Conservation (phyloP, 805 yeast species). For the Teunomyces panamensis region DNA sequence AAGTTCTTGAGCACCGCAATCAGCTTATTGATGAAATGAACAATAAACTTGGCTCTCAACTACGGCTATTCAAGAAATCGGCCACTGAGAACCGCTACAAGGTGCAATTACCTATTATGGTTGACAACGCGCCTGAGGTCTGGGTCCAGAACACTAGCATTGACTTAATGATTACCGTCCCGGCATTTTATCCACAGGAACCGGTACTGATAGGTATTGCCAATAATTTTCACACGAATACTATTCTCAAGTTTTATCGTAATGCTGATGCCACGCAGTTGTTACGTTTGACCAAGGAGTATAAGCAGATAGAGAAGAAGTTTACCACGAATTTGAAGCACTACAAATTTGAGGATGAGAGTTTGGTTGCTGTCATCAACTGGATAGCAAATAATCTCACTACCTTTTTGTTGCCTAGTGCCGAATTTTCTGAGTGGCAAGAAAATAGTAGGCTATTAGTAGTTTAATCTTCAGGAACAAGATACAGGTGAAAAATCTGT, state of each 20-base stretch:
- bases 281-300: slow-evolving; percentile 17
- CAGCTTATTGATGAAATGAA: slow-evolving; percentile 23
- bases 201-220: slow-evolving; percentile 22
- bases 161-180: slow-evolving; percentile 33
- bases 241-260: slow-evolving; percentile 22
- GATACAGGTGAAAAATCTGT: neutral
- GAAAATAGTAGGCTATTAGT: neutral
- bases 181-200: slow-evolving; percentile 30
- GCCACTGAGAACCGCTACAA: slow-evolving; percentile 27
- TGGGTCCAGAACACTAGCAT: slow-evolving; percentile 26
- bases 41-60: slow-evolving; percentile 21
- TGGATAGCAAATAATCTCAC: slow-evolving; percentile 29
- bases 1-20: slow-evolving; percentile 12
- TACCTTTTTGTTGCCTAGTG: slow-evolving; percentile 11
- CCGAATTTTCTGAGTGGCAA: slow-evolving; percentile 5
- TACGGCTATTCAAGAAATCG: slow-evolving; percentile 13
- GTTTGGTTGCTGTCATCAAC: slow-evolving; percentile 28
- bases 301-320: slow-evolving; percentile 26
- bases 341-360: slow-evolving; percentile 13
- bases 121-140: slow-evolving; percentile 21
- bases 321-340: slow-evolving; percentile 8
- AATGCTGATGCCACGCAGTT: slow-evolving; percentile 12
- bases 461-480: neutral
- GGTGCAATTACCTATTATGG: slow-evolving; percentile 27
- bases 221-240: slow-evolving; percentile 28